phyloP scores from a whole-genome alignment of 1,284 basidiomycete species.

The Pholiota adiposa region DNA sequence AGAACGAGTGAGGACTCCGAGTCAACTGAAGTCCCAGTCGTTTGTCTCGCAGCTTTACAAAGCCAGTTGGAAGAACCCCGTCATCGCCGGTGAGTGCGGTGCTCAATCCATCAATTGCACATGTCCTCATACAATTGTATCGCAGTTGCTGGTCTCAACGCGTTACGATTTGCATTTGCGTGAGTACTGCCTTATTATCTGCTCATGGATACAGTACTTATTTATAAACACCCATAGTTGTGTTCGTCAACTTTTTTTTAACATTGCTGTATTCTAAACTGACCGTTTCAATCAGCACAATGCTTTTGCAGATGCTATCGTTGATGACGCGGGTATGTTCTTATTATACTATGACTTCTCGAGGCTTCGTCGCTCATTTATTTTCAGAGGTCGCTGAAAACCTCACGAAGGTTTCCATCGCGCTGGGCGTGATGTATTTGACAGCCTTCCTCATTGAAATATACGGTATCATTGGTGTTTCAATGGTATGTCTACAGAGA shows the following conservation, averaged over 20 bases:
- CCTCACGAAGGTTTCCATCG: constrained; percentile 36
- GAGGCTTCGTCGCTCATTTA: neutral
- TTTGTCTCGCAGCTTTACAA: constrained; percentile 40
- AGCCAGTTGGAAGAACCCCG: constrained; percentile 41
- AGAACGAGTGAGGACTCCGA: constrained; percentile 27
- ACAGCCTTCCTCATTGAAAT: constrained; percentile 53
- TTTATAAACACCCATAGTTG: constrained; percentile 27
- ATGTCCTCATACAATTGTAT: neutral
- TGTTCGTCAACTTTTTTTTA: constrained; percentile 25
- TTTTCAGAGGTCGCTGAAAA: constrained; percentile 31
- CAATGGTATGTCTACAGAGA: constrained; percentile 49
- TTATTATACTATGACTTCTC: neutral
- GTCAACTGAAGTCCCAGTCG: constrained; percentile 28
- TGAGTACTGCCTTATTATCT: constrained; percentile 24
- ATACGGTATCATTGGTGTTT: constrained; percentile 59
- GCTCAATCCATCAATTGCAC: neutral
- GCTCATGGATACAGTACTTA: neutral
- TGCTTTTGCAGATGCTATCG: constrained; percentile 35
- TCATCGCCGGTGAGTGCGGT: constrained; percentile 36
- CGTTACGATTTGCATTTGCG: constrained; percentile 39
- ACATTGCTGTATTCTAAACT: neutral
- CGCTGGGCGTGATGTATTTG: constrained; percentile 42
- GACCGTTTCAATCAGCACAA: constrained; percentile 27
- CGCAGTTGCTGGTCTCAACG: constrained; percentile 41
- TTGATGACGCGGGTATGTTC: constrained; percentile 33